These are phyloP conservation scores for Penicillium sp. DNA, from an alignment of 2,329 filamentous ascomycete species.

Conservation along the genomic window DNA sequence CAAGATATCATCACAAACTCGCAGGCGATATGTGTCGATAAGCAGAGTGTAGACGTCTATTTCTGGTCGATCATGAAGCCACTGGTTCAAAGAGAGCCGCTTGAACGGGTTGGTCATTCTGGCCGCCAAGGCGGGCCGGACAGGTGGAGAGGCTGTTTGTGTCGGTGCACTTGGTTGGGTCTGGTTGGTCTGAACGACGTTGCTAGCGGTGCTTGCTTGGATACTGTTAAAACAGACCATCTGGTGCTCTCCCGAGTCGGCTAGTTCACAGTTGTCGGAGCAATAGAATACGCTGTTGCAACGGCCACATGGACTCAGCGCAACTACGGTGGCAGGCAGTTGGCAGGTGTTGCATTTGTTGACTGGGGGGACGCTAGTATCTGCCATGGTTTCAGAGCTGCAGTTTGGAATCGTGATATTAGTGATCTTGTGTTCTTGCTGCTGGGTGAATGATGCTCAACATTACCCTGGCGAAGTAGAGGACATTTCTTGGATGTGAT, in stretches of 20 bases:
- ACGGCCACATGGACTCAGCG: not conserved
- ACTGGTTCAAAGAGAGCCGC: constrained; percentile 44
- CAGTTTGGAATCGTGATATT: not conserved
- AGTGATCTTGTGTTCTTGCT: not conserved
- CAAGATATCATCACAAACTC: constrained; percentile 19
- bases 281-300: not conserved
- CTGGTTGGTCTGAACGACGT: not conserved
- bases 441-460: not conserved
- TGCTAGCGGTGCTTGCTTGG: not conserved
- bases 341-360: not conserved
- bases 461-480: not conserved
- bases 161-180: not conserved
- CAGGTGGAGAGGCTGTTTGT: not conserved
- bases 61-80: constrained; percentile 51
- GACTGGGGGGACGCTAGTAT: not conserved
- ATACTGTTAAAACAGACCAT: not conserved
- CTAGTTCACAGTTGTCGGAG: not conserved
- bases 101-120: constrained; percentile 26
- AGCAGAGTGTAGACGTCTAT: constrained; percentile 52
- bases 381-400: not conserved
- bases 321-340: not conserved
- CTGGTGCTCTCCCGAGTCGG: not conserved
- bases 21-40: constrained; percentile 55
- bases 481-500: not conserved
- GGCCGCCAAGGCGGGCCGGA: not conserved